Conservation (phyloP, 495 filamentous ascomycete genomes). For the Bombardia bombarda region DNA sequence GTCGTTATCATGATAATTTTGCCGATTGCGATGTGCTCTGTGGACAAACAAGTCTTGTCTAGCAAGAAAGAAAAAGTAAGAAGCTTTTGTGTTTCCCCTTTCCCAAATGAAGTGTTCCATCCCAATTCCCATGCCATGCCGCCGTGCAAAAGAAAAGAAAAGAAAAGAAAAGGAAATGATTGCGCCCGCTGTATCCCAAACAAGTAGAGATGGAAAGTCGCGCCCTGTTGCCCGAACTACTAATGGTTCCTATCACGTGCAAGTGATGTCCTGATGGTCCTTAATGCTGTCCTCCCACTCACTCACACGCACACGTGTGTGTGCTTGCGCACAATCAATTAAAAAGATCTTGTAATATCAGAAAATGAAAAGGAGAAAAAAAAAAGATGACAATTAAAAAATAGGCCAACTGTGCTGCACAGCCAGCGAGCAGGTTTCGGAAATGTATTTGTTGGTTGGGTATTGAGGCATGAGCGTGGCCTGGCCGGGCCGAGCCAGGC, state of each 20-base stretch:
- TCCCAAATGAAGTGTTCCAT: no score
- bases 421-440: neutral
- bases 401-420: neutral
- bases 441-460: neutral
- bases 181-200: neutral
- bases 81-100: no score
- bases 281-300: neutral
- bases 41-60: no score
- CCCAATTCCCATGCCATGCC: no score
- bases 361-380: neutral
- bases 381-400: neutral
- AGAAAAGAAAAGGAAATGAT: no score
- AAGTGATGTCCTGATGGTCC: neutral
- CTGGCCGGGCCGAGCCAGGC: neutral
- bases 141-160: no score
- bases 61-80: no score
- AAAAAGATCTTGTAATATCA: no score
- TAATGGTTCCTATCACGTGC: neutral
- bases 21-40: neutral
- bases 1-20: neutral
- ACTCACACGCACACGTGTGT: no score
- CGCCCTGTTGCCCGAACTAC: neutral
- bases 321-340: no score
- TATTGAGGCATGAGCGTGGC: neutral
- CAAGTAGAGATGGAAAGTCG: neutral